Evolutionary conservation across 2,329 filamentous ascomycete species (phyloP).

Genomic region (Epichloe sp.): DNA sequence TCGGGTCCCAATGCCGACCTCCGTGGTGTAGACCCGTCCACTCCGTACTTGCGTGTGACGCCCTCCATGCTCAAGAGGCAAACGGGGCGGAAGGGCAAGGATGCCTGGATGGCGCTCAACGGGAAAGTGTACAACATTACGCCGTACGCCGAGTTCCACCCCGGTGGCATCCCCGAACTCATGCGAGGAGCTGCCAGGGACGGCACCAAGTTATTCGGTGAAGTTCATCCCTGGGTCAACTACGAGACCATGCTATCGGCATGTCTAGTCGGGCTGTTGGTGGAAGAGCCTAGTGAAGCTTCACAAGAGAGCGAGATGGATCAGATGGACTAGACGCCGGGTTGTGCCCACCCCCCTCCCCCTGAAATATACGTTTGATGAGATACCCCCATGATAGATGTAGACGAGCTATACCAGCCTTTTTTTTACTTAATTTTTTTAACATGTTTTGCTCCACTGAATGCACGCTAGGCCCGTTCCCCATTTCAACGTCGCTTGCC

Average conservation of each 20-base stretch:
- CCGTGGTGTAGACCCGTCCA: conserved; percentile 41
- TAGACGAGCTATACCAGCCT: not conserved
- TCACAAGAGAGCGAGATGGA: conserved; percentile 34
- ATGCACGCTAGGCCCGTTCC: not conserved
- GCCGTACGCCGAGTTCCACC: conserved; percentile 82
- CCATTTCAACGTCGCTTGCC: conserved; percentile 31
- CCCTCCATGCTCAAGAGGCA: conserved; percentile 65
- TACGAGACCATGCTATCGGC: conserved; percentile 55
- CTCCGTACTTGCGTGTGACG: conserved; percentile 58
- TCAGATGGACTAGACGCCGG: conserved; percentile 39
- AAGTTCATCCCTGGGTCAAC: conserved; percentile 61
- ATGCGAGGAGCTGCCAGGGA: conserved; percentile 49
- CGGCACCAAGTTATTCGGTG: conserved; percentile 49
- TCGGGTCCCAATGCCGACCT: conserved; percentile 51
- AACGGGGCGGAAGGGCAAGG: conserved; percentile 70
- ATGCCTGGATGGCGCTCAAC: conserved; percentile 83
- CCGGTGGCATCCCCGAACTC: conserved; percentile 68
- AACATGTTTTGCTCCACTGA: not conserved
- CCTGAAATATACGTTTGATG: not conserved
- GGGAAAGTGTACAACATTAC: conserved; percentile 91
- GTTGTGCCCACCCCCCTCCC: no score
- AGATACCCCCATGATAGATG: conserved; percentile 5
- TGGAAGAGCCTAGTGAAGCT: conserved; percentile 37
- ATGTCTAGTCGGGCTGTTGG: conserved; percentile 50
- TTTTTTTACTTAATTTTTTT: not conserved